Evolutionary conservation across 345 rosid genomes (phyloP).

Genomic region (Murraya paniculata): DNA sequence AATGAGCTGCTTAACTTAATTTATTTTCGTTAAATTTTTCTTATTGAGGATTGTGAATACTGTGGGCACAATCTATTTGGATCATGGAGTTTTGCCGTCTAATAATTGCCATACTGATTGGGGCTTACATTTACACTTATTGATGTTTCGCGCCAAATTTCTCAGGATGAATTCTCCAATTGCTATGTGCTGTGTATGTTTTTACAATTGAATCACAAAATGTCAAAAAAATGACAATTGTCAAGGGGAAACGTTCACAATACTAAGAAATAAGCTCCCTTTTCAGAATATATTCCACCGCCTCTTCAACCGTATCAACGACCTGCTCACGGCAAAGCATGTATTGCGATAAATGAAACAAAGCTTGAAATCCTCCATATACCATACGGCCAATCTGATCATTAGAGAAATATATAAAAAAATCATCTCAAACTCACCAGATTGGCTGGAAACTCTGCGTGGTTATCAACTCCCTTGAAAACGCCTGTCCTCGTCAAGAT

Average conservation of each 20-base stretch:
- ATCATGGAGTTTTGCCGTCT: neutral
- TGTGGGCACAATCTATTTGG: neutral
- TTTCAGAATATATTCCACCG: conserved; percentile 42
- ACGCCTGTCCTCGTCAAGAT: conserved; percentile 48
- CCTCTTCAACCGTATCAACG: conserved; percentile 49
- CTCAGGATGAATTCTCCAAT: neutral
- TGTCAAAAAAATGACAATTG: neutral
- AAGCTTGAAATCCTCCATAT: neutral
- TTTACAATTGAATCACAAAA: neutral
- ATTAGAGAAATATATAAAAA: no score
- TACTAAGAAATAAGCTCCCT: conserved; percentile 22
- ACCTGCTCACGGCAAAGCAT: conserved; percentile 27
- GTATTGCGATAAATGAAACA: neutral
- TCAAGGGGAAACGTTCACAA: neutral
- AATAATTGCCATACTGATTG: neutral
- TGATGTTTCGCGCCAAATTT: neutral
- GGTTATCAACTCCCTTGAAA: conserved; percentile 33
- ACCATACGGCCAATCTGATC: no score
- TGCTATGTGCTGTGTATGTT: neutral
- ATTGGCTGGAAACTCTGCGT: conserved; percentile 41
- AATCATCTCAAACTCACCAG: conserved; percentile 27
- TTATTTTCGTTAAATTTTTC: neutral
- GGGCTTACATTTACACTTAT: neutral
- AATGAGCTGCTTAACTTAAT: neutral
- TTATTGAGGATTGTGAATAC: neutral